Evolutionary conservation across 108 stramenopile species (phyloP), one percentile per base, ranked within the genome.

Genomic region (Thalassiosira profunda): DNA sequence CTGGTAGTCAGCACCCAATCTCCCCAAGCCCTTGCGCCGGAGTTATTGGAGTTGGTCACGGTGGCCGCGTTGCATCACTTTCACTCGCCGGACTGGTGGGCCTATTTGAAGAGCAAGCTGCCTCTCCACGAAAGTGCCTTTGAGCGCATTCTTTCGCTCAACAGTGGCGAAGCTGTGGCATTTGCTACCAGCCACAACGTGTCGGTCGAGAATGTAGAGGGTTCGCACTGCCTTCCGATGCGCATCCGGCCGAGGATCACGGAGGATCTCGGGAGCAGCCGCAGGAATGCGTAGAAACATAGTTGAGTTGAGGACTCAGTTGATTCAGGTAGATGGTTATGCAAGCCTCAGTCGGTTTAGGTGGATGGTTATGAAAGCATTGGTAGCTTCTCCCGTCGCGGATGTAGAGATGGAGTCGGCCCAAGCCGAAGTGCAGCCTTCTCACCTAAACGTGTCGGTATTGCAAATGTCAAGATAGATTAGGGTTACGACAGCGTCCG

Each of bases 1-100:
- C 25, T 80, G 14, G 52, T 74, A 10, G 57, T 80, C n/a, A 57
- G 54, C 37, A 74, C 79, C 11, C 79, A 80, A 53, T 51, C 47
- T 10, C 70, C 70, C 36, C 49, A 72, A 31, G 70, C 70, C 7
- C 23, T 72, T n/a, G 70, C 70, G 5, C 70, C 70, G 31, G 70
- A 72, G 37, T 29, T 72, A 6, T 42, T 72, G 18, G 70, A 72
- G 61, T 51, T 72, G 18, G 70, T 72, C 14, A 72, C 59, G 1
- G 51, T 72, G 15, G 70, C 49, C 18, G 41, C 36, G 18, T 30
- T 72, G 3, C 70, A 72, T 53, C 60, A 63, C 18, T 72, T 72
- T 20, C 60, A 63, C 37, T 51, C 47, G 15, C 60, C 45, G 8
- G 70, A 72, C 21, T 72, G 72, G 72, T 64, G 72, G 63, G 29